Evolutionary conservation across 225 moss, liverwort and hornwort species (phyloP).

Genomic region (Bryoerythrophyllum caledonicum): DNA sequence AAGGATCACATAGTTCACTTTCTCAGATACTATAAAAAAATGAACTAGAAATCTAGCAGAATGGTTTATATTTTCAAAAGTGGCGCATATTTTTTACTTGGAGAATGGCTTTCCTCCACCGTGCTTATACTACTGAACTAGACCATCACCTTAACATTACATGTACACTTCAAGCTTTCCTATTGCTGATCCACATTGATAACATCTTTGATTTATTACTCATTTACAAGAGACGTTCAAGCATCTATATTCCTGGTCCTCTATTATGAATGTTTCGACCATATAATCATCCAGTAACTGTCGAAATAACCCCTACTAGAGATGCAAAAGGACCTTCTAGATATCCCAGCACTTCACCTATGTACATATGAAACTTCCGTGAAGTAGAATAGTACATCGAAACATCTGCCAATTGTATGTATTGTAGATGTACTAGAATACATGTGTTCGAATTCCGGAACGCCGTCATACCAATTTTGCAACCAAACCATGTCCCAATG

Average conservation of each 20-base stretch:
- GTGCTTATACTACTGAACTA: background rate
- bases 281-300: too few species aligned
- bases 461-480: too few species aligned
- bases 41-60: background rate
- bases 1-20: background rate
- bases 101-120: background rate
- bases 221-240: background rate
- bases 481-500: too few species aligned
- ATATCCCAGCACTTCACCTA: too few species aligned
- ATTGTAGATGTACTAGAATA: too few species aligned
- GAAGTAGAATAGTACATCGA: too few species aligned
- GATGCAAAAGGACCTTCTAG: too few species aligned
- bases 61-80: background rate
- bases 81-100: background rate
- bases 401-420: too few species aligned
- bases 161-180: constrained; percentile 2
- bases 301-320: too few species aligned
- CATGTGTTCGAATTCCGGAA: too few species aligned
- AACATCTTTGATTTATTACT: background rate
- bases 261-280: constrained; percentile 1
- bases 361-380: too few species aligned
- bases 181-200: background rate
- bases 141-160: background rate
- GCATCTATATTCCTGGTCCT: background rate
- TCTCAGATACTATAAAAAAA: background rate